Evolutionary conservation across 768 basidiomycete genomes (phyloP).

Genomic region (Tremella yokohamensis): DNA sequence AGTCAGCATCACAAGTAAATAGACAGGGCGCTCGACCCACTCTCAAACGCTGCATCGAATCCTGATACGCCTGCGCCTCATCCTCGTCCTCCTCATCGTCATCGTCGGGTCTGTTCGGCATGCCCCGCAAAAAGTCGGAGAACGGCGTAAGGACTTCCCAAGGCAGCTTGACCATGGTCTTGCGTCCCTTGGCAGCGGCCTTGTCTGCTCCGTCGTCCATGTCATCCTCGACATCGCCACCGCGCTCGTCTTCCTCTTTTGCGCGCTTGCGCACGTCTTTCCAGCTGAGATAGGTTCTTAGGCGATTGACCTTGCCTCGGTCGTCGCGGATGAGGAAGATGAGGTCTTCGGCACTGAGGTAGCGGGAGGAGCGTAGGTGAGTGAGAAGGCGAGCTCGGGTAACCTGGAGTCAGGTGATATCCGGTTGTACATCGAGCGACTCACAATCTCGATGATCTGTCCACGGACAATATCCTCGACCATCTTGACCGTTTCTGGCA

Average conservation of each 20-base stretch:
- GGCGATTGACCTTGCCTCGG: constrained; percentile 84
- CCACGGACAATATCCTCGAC: constrained; percentile 93
- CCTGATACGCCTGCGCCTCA: constrained; percentile 91
- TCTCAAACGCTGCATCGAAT: constrained; percentile 81
- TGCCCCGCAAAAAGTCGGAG: constrained; percentile 66
- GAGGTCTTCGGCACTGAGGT: constrained; percentile 85
- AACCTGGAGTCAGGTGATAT: constrained; percentile 56
- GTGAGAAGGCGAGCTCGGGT: constrained; percentile 83
- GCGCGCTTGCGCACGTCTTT: constrained; percentile 94
- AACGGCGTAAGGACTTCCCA: constrained; percentile 94
- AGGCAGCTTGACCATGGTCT: constrained; percentile 89
- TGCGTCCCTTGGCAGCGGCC: constrained; percentile 65
- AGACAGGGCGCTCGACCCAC: constrained; percentile 49
- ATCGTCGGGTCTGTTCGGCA: constrained; percentile 42
- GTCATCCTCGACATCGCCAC: constrained; percentile 57
- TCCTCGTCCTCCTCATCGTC: constrained; percentile 93
- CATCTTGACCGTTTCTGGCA: constrained; percentile 78
- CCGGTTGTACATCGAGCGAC: constrained; percentile 24
- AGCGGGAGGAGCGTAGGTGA: constrained; percentile 74
- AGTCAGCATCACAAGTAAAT: neutral
- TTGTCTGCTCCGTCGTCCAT: constrained; percentile 2
- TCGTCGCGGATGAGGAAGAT: constrained; percentile 95
- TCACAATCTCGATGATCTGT: constrained; percentile 84
- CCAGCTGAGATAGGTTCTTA: constrained; percentile 92
- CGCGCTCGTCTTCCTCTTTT: constrained; percentile 78